Conservation (phyloP, 768 basidiomycete genomes). For the Kwoniella sp. region DNA sequence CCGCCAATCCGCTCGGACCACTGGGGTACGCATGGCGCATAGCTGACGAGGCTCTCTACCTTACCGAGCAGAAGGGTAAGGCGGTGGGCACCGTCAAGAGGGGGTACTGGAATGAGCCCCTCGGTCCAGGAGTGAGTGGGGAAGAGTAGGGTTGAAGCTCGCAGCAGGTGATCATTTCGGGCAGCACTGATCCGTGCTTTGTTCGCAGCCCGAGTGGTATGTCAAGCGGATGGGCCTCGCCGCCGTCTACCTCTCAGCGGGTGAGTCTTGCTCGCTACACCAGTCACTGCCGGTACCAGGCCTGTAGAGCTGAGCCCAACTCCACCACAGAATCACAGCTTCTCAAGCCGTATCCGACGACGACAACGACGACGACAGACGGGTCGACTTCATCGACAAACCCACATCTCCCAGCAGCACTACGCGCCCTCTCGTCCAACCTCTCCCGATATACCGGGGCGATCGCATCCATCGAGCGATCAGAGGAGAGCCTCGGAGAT, state of each 20-base stretch:
- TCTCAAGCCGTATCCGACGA: constrained; percentile 28
- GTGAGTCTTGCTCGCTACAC: constrained; percentile 9
- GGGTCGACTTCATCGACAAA: constrained; percentile 5
- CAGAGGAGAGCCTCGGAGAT: constrained; percentile 24
- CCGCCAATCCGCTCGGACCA: constrained; percentile 32
- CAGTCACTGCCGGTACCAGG: too few relatives aligned
- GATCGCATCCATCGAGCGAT: constrained; percentile 6
- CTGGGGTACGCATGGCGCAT: constrained; percentile 37
- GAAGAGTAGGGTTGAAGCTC: background rate
- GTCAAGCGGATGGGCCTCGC: constrained; percentile 20
- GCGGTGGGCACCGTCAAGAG: constrained; percentile 3
- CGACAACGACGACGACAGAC: background rate
- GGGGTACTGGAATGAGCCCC: constrained; percentile 34
- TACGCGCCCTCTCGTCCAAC: constrained; percentile 16
- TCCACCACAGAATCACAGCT: constrained; percentile 26
- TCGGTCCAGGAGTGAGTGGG: constrained; percentile 35
- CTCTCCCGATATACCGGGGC: constrained; percentile 14
- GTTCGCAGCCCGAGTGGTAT: constrained; percentile 39
- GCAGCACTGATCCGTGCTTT: background rate
- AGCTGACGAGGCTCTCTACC: constrained; percentile 25
- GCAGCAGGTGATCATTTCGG: background rate
- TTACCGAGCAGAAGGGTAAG: constrained; percentile 11
- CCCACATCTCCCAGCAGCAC: constrained; percentile 23
- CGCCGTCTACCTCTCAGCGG: constrained; percentile 30
- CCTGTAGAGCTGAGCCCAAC: background rate